Evolutionary conservation across 768 basidiomycete species (phyloP).

Genomic region (Boletus rubroflammeus): DNA sequence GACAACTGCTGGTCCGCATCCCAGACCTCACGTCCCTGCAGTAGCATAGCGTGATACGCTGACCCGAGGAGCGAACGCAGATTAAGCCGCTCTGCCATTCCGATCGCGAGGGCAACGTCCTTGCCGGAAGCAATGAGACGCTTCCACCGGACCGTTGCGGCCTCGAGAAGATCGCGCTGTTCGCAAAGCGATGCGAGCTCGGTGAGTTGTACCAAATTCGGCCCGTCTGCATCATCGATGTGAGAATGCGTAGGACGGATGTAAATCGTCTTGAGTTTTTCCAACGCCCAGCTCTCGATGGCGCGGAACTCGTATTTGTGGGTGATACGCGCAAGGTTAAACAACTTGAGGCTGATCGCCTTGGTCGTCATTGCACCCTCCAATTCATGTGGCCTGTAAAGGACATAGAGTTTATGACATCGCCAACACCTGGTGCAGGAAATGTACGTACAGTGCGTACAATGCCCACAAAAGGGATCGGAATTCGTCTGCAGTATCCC

Average conservation of each 20-base stretch:
- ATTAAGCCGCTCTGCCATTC: conserved; percentile 46
- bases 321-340: conserved; percentile 46
- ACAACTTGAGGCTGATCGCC: conserved; percentile 42
- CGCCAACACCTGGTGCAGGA: neutral
- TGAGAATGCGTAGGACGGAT: conserved; percentile 27
- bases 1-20: conserved; percentile 43
- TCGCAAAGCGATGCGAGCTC: conserved; percentile 52
- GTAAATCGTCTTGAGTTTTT: conserved; percentile 40
- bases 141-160: conserved; percentile 44
- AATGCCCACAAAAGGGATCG: conserved; percentile 52
- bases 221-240: conserved; percentile 32
- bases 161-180: conserved; percentile 41
- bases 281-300: conserved; percentile 44
- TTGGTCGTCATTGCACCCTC: conserved; percentile 41
- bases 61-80: conserved; percentile 44
- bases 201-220: conserved; percentile 46
- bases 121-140: conserved; percentile 43
- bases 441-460: conserved; percentile 45
- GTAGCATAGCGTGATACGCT: conserved; percentile 51
- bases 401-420: conserved; percentile 1
- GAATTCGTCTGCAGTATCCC: conserved; percentile 48
- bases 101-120: conserved; percentile 44
- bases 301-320: conserved; percentile 46
- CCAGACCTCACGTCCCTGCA: conserved; percentile 49
- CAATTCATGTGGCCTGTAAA: conserved; percentile 43